A percentile compares a stretch with the other conserved stretches of the same genome.
Evolutionary conservation across 441 rosid species (phyloP).

Genomic region (Syzygium malaccense): DNA sequence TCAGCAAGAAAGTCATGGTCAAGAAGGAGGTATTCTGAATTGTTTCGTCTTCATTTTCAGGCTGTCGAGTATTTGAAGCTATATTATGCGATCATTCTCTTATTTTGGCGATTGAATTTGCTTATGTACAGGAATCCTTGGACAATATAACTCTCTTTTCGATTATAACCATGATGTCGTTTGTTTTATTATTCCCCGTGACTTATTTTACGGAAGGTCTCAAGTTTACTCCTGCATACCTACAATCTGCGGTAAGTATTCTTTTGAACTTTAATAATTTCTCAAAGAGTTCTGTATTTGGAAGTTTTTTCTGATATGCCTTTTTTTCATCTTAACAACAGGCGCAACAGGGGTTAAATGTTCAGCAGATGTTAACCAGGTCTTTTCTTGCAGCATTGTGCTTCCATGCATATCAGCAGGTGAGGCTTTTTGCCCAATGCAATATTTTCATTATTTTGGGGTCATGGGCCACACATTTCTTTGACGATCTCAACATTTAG

Average conservation of each 20-base stretch:
- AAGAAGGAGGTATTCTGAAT: constrained; percentile 3
- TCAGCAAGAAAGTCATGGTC: constrained; percentile 9
- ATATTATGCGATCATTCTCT: background rate
- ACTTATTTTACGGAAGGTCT: constrained; percentile 80
- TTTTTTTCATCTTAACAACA: constrained; percentile 15
- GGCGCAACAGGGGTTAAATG: constrained; percentile 65
- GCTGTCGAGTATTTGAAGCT: background rate
- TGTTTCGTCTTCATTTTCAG: background rate
- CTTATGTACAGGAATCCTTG: constrained; percentile 61
- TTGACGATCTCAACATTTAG: background rate
- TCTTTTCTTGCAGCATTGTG: constrained; percentile 81
- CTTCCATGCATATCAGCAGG: constrained; percentile 99
- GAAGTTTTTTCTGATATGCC: background rate
- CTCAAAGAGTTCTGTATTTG: background rate
- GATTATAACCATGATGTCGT: constrained; percentile 86
- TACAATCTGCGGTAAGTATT: constrained; percentile 81
- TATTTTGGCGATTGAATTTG: background rate
- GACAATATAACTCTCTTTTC: constrained; percentile 98
- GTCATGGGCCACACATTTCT: background rate
- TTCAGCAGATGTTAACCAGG: constrained; percentile 50
- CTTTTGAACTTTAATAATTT: background rate
- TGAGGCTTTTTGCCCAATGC: constrained; percentile 9
- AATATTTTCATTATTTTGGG: background rate
- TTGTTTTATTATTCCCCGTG: constrained; percentile 71
- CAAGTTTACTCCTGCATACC: constrained; percentile 79